phyloP scores from a whole-genome alignment of 2,329 filamentous ascomycete species.

The Pseudofabraea citricarpa region DNA sequence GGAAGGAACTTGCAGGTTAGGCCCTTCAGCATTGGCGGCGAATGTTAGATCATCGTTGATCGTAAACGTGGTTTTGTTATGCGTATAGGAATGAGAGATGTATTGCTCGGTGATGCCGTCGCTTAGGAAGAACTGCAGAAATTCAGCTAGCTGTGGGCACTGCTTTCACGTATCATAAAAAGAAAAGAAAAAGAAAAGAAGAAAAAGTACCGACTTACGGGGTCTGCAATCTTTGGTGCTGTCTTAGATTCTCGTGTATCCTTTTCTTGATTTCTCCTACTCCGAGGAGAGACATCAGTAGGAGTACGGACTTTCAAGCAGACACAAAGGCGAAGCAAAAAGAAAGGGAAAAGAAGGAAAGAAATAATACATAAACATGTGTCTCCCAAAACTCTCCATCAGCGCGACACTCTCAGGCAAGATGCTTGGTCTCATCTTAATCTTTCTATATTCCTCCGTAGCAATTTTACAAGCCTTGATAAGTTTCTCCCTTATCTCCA shows the following conservation, averaged over 20 bases:
- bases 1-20: neutral
- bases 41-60: neutral
- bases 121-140: neutral
- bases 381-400: constrained; percentile 11
- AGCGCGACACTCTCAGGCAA: constrained; percentile 7
- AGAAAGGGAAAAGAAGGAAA: neutral
- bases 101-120: neutral
- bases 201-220: constrained; percentile 4
- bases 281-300: neutral
- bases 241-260: neutral
- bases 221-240: constrained; percentile 3
- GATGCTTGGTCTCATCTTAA: constrained; percentile 9
- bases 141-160: neutral
- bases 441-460: constrained; percentile 7
- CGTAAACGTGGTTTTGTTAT: neutral
- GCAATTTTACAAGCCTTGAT: constrained; percentile 4
- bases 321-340: neutral
- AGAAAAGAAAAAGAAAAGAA: neutral
- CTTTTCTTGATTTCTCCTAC: neutral
- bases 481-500: constrained; percentile 7
- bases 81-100: neutral
- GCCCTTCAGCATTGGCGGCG: neutral
- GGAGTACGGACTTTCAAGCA: neutral
- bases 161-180: no score
- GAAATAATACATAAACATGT: constrained; percentile 3